Percentiles rank a stretch among this genome's conserved stretches.
Evolutionary conservation across 257 asterid species (phyloP).

Genomic region (Solanum dulcamara): DNA sequence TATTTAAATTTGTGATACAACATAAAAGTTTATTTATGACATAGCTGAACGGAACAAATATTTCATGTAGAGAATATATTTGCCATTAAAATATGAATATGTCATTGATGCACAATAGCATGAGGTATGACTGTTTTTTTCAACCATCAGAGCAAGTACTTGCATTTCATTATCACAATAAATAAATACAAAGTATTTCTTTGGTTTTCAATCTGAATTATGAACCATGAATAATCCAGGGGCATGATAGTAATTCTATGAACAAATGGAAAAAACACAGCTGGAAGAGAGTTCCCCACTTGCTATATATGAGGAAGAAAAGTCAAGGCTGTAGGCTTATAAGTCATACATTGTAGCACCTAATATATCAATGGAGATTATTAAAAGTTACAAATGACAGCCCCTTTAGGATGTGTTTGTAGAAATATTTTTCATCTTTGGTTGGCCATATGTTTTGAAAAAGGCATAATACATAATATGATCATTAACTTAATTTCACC

Average conservation of each 20-base stretch:
- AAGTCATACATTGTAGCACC: not conserved
- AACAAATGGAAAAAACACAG: not conserved
- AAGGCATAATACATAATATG: no score
- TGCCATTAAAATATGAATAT: not conserved
- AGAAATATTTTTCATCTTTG: not conserved
- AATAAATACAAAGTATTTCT: not conserved
- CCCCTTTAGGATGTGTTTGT: not conserved
- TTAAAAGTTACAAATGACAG: not conserved
- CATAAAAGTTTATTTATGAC: not conserved
- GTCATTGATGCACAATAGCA: not conserved
- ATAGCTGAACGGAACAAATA: not conserved
- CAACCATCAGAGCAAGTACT: not conserved
- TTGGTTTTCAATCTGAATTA: not conserved
- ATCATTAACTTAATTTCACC: no score
- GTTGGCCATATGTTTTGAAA: not conserved
- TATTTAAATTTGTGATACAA: not conserved
- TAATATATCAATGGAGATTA: not conserved
- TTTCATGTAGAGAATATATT: not conserved
- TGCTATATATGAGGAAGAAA: not conserved
- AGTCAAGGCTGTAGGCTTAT: not conserved
- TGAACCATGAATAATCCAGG: not conserved
- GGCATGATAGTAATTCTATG: not conserved
- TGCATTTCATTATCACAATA: not conserved
- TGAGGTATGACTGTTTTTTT: not conserved
- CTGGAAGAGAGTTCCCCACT: not conserved